Conservation (phyloP, 2,329 filamentous ascomycete genomes). For the Zymoseptoria brevis region DNA sequence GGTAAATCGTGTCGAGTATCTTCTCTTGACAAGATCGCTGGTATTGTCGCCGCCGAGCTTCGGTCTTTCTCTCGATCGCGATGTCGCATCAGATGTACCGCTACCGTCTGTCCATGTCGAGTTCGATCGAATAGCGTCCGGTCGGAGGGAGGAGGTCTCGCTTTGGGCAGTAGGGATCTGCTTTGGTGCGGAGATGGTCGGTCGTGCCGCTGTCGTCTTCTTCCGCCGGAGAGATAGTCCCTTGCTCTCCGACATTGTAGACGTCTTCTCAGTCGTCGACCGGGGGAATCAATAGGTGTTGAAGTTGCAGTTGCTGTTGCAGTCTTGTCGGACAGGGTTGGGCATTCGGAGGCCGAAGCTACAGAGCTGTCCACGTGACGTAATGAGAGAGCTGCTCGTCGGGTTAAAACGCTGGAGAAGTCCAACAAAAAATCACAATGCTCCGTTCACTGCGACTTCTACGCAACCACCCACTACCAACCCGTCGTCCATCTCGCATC, state of each 20-base stretch:
- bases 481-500: too few species aligned
- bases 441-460: not conserved
- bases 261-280: not conserved
- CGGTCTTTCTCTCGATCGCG: slow-evolving; percentile 33
- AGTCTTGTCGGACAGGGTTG: not conserved
- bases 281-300: not conserved
- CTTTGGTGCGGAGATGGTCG: slow-evolving; percentile 53
- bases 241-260: slow-evolving; percentile 40
- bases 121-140: slow-evolving; percentile 15
- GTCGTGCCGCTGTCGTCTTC: slow-evolving; percentile 46
- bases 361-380: not conserved
- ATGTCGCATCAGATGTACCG: slow-evolving; percentile 8
- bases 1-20: slow-evolving; percentile 82
- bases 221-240: slow-evolving; percentile 55
- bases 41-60: slow-evolving; percentile 46
- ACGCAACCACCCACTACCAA: not conserved
- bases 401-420: too few species aligned
- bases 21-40: slow-evolving; percentile 80
- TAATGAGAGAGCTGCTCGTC: too few species aligned
- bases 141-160: slow-evolving; percentile 2
- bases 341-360: not conserved
- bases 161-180: slow-evolving; percentile 37
- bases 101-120: slow-evolving; percentile 15
- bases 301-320: not conserved
- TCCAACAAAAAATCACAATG: not conserved